Evolutionary conservation across 495 filamentous ascomycete genomes (phyloP), one percentile per base, ranked within the genome.

Genomic region (Talaromyces nanjingensis): DNA sequence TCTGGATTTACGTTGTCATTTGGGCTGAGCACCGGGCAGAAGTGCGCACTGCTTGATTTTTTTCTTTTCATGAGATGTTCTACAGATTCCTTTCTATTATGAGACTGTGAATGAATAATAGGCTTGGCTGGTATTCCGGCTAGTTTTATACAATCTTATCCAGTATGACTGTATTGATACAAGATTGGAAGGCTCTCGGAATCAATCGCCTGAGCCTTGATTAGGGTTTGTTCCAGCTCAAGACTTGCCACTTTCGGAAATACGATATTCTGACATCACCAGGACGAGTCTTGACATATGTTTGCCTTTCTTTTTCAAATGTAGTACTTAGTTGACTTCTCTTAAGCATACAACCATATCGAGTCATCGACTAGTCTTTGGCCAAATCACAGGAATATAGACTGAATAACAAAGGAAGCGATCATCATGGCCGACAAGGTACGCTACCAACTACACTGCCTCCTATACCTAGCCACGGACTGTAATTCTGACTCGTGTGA

Each of bases 11-110:
- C 57, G 56, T 74, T 64, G 55, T 69, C 60, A 33, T 47, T 42
- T 68, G 63, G 69, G 66, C 70, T 72, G 65, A 70, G 69, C 69
- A 63, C 72, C 73, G 76, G 74, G 65, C 76, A 80, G 79, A 80
- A 80, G 77, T 80, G 77, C 79, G 77, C 77, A 80, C 73, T 80
- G 72, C 69, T 73, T 64, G 63, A 67, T 65, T 56, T 24, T 60
- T 63, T 65, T 68, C 64, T 72, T 72, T 55, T 60, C 64, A 29
- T 56, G 27, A 56, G 22, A 12, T 25, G 52, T 54, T 27, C 63
- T 64, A 67, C 67, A 69, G 66, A 25, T 56, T 56, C 20, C 49
- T 22, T 25, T 54, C 53, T 56, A 54, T 9, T 24, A 12, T 27
- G 24, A 70, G 67, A 62, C 63, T 68, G 63, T 61, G 60, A 65